Evolutionary conservation across 805 yeast species (phyloP).

Genomic region (Starmerella asiatica): DNA sequence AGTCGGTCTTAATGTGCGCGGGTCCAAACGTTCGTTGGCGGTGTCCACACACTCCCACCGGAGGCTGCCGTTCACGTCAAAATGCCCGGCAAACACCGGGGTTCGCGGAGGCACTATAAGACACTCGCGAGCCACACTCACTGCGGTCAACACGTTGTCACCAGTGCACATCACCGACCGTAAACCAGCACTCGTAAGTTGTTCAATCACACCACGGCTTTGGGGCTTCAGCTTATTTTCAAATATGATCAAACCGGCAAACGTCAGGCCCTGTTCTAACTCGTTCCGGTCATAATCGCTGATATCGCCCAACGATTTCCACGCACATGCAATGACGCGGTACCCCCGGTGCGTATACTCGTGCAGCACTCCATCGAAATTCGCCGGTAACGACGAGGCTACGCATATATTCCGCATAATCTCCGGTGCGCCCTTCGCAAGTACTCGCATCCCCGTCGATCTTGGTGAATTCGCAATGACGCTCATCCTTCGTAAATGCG

Average conservation of each 20-base stretch:
- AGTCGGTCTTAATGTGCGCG: conserved; percentile 42
- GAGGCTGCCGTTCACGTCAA: conserved; percentile 34
- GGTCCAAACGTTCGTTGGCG: conserved; percentile 43
- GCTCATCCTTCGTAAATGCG: conserved; percentile 80
- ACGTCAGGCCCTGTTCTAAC: conserved; percentile 55
- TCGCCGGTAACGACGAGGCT: conserved; percentile 54
- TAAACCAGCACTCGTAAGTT: conserved; percentile 53
- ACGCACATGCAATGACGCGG: conserved; percentile 92
- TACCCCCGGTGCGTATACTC: conserved; percentile 86
- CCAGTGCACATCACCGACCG: conserved; percentile 96
- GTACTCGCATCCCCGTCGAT: conserved; percentile 34
- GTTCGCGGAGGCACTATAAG: conserved; percentile 40
- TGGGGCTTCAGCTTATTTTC: conserved; percentile 76
- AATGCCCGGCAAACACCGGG: conserved; percentile 50
- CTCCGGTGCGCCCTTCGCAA: conserved; percentile 96
- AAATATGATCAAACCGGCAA: conserved; percentile 80
- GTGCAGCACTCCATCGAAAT: conserved; percentile 61
- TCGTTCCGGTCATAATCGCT: conserved; percentile 47
- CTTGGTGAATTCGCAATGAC: conserved; percentile 43
- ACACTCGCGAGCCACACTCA: conserved; percentile 83
- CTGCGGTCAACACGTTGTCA: conserved; percentile 86
- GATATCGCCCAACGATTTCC: conserved; percentile 49
- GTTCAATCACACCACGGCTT: conserved; percentile 46
- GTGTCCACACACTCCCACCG: conserved; percentile 34
- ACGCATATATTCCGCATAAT: conserved; percentile 68